Conservation (phyloP, 805 yeast genomes). For the Candida mattraensis region DNA sequence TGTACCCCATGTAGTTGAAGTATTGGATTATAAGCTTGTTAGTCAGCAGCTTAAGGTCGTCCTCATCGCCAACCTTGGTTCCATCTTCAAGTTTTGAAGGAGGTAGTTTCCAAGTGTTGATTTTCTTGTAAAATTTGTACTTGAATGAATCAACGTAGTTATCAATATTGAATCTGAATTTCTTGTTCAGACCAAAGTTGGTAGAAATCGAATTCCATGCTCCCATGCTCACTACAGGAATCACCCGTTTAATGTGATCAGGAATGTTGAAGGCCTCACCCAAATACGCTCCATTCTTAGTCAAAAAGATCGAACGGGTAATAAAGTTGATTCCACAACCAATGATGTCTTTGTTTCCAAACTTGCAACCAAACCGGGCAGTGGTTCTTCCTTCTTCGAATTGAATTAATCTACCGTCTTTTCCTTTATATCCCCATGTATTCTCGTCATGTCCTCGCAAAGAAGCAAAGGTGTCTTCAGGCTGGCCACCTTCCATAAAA, state of each 20-base stretch:
- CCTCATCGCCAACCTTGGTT: constrained; percentile 12
- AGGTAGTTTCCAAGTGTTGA: constrained; percentile 18
- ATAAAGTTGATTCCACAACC: constrained; percentile 84
- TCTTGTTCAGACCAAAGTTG: constrained; percentile 50
- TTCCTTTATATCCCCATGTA: constrained; percentile 55
- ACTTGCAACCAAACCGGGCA: constrained; percentile 43
- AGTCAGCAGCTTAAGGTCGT: constrained; percentile 18
- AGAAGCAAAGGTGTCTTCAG: constrained; percentile 29
- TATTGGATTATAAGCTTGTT: constrained; percentile 40
- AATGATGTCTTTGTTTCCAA: constrained; percentile 60
- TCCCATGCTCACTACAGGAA: constrained; percentile 50
- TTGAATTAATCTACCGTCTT: constrained; percentile 44
- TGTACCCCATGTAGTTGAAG: constrained; percentile 58
- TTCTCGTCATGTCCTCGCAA: constrained; percentile 48
- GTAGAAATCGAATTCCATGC: constrained; percentile 44
- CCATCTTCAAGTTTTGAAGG: constrained; percentile 11
- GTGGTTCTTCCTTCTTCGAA: constrained; percentile 37
- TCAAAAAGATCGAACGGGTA: constrained; percentile 63
- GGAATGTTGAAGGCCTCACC: constrained; percentile 55
- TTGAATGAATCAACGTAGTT: constrained; percentile 45
- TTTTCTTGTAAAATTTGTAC: constrained; percentile 20
- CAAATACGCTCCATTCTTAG: constrained; percentile 73
- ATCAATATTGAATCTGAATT: constrained; percentile 50
- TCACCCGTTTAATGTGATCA: constrained; percentile 29
- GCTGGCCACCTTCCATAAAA: constrained; percentile 35